A percentile compares a stretch with the other conserved stretches of the same genome.
phyloP scores from a whole-genome alignment of 352 stramenopile genomes.

The Phytophthora uliginosa region DNA sequence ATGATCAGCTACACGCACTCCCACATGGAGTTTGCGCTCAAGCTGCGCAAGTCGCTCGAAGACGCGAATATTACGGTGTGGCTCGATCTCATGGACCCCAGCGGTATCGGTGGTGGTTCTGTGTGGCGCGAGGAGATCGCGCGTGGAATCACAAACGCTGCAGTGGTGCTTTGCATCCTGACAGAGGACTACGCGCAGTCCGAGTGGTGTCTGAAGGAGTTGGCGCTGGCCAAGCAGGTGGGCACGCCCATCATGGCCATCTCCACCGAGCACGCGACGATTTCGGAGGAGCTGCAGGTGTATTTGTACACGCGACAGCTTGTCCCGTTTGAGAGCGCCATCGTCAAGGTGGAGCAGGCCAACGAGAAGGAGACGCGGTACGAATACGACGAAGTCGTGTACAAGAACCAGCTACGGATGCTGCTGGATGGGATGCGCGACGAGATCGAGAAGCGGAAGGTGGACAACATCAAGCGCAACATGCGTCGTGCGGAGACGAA shows the following conservation, averaged over 20 bases:
- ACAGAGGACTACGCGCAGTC: constrained; percentile 82
- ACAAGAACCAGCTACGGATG: constrained; percentile 76
- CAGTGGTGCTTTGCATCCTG: constrained; percentile 80
- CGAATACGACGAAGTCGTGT: constrained; percentile 74
- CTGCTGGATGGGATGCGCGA: constrained; percentile 83
- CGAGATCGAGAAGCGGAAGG: constrained; percentile 87
- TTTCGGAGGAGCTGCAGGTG: constrained; percentile 88
- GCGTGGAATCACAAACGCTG: constrained; percentile 75
- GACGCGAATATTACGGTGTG: constrained; percentile 82
- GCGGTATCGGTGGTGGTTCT: constrained; percentile 78
- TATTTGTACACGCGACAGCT: constrained; percentile 89
- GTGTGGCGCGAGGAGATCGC: constrained; percentile 89
- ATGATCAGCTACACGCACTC: constrained; percentile 92
- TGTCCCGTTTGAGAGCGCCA: constrained; percentile 80
- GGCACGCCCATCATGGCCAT: constrained; percentile 84
- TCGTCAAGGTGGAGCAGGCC: constrained; percentile 57
- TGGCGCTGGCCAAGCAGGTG: constrained; percentile 85
- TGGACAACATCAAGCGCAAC: constrained; percentile 66
- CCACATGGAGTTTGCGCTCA: constrained; percentile 82
- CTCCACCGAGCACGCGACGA: constrained; percentile 73
- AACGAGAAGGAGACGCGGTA: constrained; percentile 62
- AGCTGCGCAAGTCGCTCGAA: constrained; percentile 76
- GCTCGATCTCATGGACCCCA: constrained; percentile 88
- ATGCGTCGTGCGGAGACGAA: constrained; percentile 55
- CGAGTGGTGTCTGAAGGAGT: constrained; percentile 85